phyloP scores from a whole-genome alignment of 2,329 filamentous ascomycete genomes.

The Mycosphaerelloides madeirae region DNA sequence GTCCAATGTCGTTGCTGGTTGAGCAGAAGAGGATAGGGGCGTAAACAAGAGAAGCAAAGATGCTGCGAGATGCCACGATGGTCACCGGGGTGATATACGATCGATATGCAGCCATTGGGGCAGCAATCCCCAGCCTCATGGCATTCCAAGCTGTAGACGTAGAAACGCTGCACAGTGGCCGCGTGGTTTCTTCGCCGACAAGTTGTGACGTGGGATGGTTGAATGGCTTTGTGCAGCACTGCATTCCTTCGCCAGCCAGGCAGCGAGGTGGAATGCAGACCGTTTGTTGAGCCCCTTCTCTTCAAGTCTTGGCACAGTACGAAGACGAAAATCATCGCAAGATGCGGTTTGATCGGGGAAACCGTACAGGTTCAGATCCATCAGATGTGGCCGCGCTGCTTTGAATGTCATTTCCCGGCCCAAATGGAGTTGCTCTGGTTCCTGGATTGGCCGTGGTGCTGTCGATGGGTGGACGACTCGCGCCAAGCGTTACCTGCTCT shows the following conservation, averaged over 20 bases:
- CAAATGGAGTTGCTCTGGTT: too few species aligned
- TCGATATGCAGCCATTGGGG: conserved; percentile 23
- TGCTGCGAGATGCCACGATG: conserved; percentile 13
- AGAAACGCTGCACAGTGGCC: conserved; percentile 19
- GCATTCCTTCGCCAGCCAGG: conserved; percentile 18
- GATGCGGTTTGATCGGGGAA: too few species aligned
- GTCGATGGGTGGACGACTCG: background rate
- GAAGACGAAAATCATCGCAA: background rate
- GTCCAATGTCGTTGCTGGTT: too few species aligned
- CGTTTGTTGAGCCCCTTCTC: background rate
- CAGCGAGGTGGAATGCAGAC: conserved; percentile 16
- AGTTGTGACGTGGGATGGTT: conserved; percentile 15
- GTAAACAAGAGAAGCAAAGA: conserved; percentile 6
- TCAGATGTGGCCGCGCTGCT: too few species aligned
- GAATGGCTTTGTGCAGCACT: conserved; percentile 22
- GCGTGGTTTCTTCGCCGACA: conserved; percentile 10
- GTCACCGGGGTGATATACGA: conserved; percentile 11
- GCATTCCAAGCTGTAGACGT: conserved; percentile 25
- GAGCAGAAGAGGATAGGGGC: too few species aligned
- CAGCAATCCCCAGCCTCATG: conserved; percentile 14
- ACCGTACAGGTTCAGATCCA: too few species aligned
- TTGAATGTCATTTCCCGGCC: background rate
- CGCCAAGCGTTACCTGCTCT: conserved; percentile 10
- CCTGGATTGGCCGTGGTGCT: too few species aligned
- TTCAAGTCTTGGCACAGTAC: background rate